Evolutionary conservation across 1,139 yeast genomes (phyloP).

Genomic region (Blastobotrys indianensis): DNA sequence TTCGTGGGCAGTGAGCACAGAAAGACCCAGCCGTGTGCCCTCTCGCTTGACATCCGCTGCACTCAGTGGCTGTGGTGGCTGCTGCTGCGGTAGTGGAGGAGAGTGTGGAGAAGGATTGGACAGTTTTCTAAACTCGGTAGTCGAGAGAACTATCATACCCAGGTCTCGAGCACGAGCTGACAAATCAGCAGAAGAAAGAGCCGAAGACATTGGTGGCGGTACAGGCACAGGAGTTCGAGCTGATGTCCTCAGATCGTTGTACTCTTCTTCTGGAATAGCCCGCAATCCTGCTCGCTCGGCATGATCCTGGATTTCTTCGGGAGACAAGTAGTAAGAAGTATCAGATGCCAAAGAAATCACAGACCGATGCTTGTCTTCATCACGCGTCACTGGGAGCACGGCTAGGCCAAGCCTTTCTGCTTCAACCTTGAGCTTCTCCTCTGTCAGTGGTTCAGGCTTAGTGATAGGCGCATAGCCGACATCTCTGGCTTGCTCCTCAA

Average conservation of each 20-base stretch:
- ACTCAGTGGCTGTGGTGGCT: constrained; percentile 11
- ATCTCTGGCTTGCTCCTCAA: neutral
- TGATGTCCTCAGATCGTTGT: constrained; percentile 9
- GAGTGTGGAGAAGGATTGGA: constrained; percentile 5
- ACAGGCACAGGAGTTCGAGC: neutral
- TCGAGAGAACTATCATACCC: constrained; percentile 20
- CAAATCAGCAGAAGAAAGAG: constrained; percentile 18
- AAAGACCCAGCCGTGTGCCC: constrained; percentile 28
- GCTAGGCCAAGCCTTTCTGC: constrained; percentile 37
- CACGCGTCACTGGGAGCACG: constrained; percentile 32
- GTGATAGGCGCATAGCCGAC: constrained; percentile 19
- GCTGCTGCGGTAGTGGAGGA: neutral
- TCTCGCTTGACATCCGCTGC: constrained; percentile 26
- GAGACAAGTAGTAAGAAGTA: constrained; percentile 8
- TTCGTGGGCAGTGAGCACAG: constrained; percentile 1
- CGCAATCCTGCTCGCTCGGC: constrained; percentile 25
- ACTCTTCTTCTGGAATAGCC: constrained; percentile 15
- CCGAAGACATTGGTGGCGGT: no score
- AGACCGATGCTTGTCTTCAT: constrained; percentile 14
- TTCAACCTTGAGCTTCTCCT: constrained; percentile 16
- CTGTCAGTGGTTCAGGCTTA: constrained; percentile 17
- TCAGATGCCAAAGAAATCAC: constrained; percentile 7
- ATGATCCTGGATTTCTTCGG: constrained; percentile 23
- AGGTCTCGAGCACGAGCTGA: constrained; percentile 14
- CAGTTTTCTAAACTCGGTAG: constrained; percentile 18